phyloP scores from a whole-genome alignment of 2,329 filamentous ascomycete genomes.

The Mariannaea elegans region DNA sequence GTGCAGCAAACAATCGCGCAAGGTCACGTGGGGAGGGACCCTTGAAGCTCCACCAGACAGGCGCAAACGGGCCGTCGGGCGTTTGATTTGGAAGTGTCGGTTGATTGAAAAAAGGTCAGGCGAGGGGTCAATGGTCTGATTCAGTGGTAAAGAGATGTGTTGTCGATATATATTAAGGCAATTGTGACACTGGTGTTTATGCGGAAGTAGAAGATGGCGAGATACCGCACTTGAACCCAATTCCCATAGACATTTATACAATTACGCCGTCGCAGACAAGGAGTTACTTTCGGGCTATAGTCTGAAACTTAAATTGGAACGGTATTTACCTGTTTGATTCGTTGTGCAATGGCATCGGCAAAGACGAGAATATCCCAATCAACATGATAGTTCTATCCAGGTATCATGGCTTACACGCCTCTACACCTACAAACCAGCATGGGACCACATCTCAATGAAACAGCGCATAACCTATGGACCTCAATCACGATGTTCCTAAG shows the following conservation, averaged over 20 bases:
- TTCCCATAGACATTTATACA: no score
- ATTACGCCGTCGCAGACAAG: no score
- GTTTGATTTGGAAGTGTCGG: neutral
- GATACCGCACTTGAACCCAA: neutral
- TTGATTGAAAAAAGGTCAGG: neutral
- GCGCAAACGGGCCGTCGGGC: constrained; percentile 1
- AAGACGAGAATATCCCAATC: neutral
- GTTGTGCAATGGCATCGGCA: neutral
- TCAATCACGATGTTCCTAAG: neutral
- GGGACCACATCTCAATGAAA: neutral
- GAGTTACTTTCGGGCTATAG: no score
- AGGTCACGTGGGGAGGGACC: constrained; percentile 15
- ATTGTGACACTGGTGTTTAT: neutral
- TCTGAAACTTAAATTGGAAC: no score
- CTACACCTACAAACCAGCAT: neutral
- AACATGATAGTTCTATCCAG: neutral
- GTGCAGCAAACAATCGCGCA: constrained; percentile 17
- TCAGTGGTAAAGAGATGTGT: neutral
- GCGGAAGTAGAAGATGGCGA: neutral
- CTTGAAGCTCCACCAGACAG: neutral
- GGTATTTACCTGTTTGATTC: neutral
- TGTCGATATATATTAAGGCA: neutral
- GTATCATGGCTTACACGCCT: neutral
- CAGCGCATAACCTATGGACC: neutral
- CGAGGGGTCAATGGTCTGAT: neutral